These are phyloP conservation scores for Canavalia gladiata DNA, from an alignment of 306 rosid species.

Conservation along the genomic window DNA sequence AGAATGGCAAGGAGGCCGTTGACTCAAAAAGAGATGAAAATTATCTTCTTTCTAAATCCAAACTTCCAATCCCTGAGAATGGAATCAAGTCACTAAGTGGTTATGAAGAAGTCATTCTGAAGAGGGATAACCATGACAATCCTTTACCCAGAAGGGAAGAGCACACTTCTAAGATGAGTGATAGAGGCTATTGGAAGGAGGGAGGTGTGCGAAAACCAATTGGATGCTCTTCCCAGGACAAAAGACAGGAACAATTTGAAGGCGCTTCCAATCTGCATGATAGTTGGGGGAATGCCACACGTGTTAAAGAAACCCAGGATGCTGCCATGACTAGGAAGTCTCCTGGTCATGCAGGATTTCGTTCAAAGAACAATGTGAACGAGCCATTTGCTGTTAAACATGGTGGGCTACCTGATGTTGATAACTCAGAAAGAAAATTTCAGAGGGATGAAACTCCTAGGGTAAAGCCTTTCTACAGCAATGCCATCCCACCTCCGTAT, in stretches of 20 bases:
- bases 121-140: conserved; percentile 54
- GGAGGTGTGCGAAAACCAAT: conserved; percentile 57
- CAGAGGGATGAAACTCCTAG: conserved; percentile 66
- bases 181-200: conserved; percentile 54
- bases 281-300: conserved; percentile 56
- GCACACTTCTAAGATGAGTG: conserved; percentile 54
- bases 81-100: conserved; percentile 55
- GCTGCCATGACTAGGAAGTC: conserved; percentile 54
- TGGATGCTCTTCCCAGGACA: conserved; percentile 67
- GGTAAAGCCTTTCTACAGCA: conserved; percentile 63
- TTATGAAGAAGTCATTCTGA: conserved; percentile 52
- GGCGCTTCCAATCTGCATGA: conserved; percentile 55
- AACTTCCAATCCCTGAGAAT: conserved; percentile 49
- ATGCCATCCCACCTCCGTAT: conserved; percentile 86
- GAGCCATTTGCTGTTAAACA: conserved; percentile 58
- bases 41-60: conserved; percentile 54
- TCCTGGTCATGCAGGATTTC: conserved; percentile 51
- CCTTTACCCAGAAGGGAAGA: conserved; percentile 57
- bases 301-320: conserved; percentile 55
- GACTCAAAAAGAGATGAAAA: conserved; percentile 57
- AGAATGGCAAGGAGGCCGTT: conserved; percentile 56
- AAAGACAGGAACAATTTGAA: conserved; percentile 54
- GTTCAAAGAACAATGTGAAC: conserved; percentile 51
- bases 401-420: conserved; percentile 50
- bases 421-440: conserved; percentile 46